Base-by-base conservation (phyloP, 441 rosid species). In the Populus hybrid region DNA sequence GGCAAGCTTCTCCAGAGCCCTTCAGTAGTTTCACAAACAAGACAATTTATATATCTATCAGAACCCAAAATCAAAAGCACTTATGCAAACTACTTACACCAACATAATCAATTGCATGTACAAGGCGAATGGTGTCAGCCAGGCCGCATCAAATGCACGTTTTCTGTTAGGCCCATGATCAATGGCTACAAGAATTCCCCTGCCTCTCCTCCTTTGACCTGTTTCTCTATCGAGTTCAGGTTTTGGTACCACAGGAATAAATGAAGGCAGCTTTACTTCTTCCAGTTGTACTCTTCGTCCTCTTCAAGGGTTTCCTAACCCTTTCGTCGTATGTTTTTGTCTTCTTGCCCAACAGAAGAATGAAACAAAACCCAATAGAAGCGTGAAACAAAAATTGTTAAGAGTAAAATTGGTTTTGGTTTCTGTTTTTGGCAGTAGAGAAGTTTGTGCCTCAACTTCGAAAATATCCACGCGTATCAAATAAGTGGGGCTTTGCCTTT, bases 91-190 rank as follows among this genome's bases (percentile, higher is more conserved):
- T 32, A 32, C 34, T 32, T 32, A 5, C 34, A 32, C 5, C 6
- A 64, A 23, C 61, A 40, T 3, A 10, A 70, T 59, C 64, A 83
- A 91, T 91, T 57, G 93, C 97, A 70, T 91, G 96, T 30, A 93
- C 90, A 66, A 94, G 96, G 76, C 90, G 97, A 67, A 91, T 73
- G 76, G 94, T 91, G 85, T 94, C 97, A 24, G 97, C 94, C 59
- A 90, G 87, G 67, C 96, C 84, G 80, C 95, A 86, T 91, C 89
- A 59, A 91, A 86, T 65, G 95, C 93, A 63, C 84, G 88, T 79
- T 87, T 89, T 88, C 91, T 89, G 20, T 89, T 88, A 72, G 90
- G 89, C 5, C 92, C 92, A 77, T 91, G 97, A 82, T 92, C 96
- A 34, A 91, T 78, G 66, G 91, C 94, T 10, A 88, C 66, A 8